Evolutionary conservation across 2,329 filamentous ascomycete genomes (phyloP).

Genomic region (Leptodontidium sp.): DNA sequence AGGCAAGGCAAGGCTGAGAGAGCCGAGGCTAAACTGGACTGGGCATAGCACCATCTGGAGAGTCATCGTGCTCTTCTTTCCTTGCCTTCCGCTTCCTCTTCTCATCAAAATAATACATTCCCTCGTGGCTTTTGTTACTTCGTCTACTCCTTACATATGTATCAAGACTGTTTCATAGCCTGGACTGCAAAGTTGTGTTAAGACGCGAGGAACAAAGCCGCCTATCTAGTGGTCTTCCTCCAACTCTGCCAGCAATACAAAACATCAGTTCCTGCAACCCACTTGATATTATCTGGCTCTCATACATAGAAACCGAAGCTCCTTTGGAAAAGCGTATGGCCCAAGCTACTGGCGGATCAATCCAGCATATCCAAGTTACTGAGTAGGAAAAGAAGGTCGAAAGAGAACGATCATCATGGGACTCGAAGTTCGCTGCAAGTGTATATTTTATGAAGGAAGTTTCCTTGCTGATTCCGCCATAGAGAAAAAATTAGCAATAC

Average conservation of each 20-base stretch:
- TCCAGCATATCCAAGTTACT: slow-evolving; percentile 13
- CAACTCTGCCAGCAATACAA: not conserved
- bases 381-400: slow-evolving; percentile 17
- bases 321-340: slow-evolving; percentile 14
- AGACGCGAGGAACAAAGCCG: too few species aligned
- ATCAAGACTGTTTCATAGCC: not conserved
- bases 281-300: not conserved
- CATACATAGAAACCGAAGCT: not conserved
- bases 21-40: not conserved
- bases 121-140: not conserved
- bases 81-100: not conserved
- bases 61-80: not conserved
- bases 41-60: not conserved
- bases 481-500: slow-evolving; percentile 19
- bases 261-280: not conserved
- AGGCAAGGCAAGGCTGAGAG: not conserved
- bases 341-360: not conserved
- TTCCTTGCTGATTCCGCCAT: not conserved
- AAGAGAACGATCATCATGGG: slow-evolving; percentile 19
- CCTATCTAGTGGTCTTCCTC: not conserved
- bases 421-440: too few species aligned
- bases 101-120: too few species aligned
- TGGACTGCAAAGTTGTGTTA: too few species aligned
- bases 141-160: not conserved
- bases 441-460: not conserved